Base-by-base conservation (phyloP, 2,329 filamentous ascomycete species). In the Dactylellina leptospora region DNA sequence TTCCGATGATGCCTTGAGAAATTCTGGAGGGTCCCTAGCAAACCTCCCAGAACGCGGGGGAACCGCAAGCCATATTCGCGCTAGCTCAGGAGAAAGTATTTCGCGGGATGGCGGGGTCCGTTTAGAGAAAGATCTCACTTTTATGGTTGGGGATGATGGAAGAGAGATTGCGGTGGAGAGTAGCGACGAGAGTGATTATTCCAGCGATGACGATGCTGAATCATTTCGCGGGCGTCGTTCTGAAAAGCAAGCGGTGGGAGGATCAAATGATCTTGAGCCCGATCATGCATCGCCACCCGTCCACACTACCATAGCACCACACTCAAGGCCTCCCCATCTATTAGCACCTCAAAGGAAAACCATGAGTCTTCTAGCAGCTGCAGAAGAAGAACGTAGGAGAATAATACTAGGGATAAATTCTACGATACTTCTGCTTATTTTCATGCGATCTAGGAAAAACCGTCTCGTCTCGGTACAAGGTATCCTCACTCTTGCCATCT, bases 371-470 rank as follows among this genome's bases (percentile, higher is more conserved):
- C 81, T 93, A 58, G 90, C 88, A 38, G 90, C 89, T 4, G 88
- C 88, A 0, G 89, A 93, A 78, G 88, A 92, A 83, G 90, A 93
- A 78, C 85, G 91, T 91, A 83, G 78, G 89, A 40, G 30, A 6
- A n/a, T n/a, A n/a, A n/a, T n/a, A n/a, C n/a, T n/a, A n/a, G n/a
- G n/a, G n/a, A n/a, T n/a, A n/a, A n/a, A n/a, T n/a, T n/a, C n/a
- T n/a, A n/a, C n/a, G n/a, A n/a, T n/a, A n/a, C n/a, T n/a, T n/a
- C n/a, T n/a, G n/a, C n/a, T n/a, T n/a, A n/a, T n/a, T n/a, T n/a
- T n/a, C n/a, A 10, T 27, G 20, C 9, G 20, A 13, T 30, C 4
- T 20, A 77, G 75, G 75, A n/a, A 70, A 76, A 59, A 68, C 75
- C 53, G 76, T 76, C 44, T 76, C 73, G 5, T 70, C 73, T 10